Evolutionary conservation across 257 asterid species (phyloP).

Genomic region (Solanum bulbocastanum): DNA sequence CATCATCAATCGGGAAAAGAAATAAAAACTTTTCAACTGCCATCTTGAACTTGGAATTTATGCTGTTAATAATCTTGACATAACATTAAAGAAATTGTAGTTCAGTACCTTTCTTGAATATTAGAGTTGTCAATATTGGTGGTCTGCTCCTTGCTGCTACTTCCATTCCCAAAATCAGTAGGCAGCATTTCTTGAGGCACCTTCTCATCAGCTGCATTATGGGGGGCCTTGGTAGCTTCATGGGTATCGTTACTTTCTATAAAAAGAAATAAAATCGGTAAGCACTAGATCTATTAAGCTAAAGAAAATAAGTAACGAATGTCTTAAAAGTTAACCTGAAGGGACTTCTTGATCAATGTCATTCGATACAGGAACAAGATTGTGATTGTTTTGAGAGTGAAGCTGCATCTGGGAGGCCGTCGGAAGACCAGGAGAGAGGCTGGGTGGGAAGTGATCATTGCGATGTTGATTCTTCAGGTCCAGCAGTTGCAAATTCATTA

Average conservation of each 20-base stretch:
- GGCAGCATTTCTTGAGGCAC: conserved; percentile 24
- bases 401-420: conserved; percentile 37
- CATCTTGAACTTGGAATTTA: background rate
- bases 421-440: conserved; percentile 30
- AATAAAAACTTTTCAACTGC: background rate
- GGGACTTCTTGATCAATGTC: conserved; percentile 26
- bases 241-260: conserved; percentile 23
- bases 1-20: background rate
- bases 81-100: background rate
- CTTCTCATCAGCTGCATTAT: conserved; percentile 14
- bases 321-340: conserved; percentile 32
- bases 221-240: conserved; percentile 19
- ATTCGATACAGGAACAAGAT: conserved; percentile 14
- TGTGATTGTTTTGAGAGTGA: conserved; percentile 34
- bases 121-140: conserved; percentile 24
- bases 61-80: background rate
- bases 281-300: background rate
- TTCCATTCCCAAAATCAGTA: conserved; percentile 9
- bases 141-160: conserved; percentile 27
- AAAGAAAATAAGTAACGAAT: background rate
- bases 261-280: background rate
- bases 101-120: conserved; percentile 43
- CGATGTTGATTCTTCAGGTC: conserved; percentile 47
- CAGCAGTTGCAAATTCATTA: conserved; percentile 49
- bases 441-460: conserved; percentile 25